These are phyloP conservation scores for Hypoxylon intermedium DNA, from an alignment of 495 filamentous ascomycete genomes.

Conservation along the genomic window DNA sequence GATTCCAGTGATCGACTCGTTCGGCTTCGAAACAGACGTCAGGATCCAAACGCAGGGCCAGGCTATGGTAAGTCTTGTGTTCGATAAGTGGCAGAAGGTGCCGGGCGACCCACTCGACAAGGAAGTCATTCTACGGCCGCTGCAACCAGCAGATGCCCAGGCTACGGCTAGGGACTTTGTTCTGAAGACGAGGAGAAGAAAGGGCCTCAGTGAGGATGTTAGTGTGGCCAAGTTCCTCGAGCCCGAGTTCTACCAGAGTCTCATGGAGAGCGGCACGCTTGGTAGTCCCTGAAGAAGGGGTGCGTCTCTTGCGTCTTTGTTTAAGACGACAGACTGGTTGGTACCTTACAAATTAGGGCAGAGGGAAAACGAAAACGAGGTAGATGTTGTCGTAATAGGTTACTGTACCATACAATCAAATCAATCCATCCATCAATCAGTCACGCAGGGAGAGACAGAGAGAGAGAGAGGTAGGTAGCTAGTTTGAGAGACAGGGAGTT, in stretches of 20 bases:
- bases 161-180: constrained; percentile 95
- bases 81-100: constrained; percentile 94
- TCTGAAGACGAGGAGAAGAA: constrained; percentile 89
- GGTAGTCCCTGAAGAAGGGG: constrained; percentile 56
- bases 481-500: too few species aligned
- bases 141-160: constrained; percentile 86
- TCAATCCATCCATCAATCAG: too few species aligned
- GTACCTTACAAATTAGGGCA: not conserved
- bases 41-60: constrained; percentile 95
- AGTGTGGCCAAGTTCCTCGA: constrained; percentile 95
- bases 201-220: constrained; percentile 95
- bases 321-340: too few species aligned
- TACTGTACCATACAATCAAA: not conserved
- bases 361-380: too few species aligned
- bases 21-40: constrained; percentile 97
- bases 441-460: too few species aligned
- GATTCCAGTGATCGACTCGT: constrained; percentile 94
- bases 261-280: constrained; percentile 88
- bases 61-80: constrained; percentile 87
- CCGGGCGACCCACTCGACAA: constrained; percentile 94
- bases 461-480: too few species aligned
- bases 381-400: not conserved
- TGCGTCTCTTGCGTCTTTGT: too few species aligned
- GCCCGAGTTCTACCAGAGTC: constrained; percentile 84
- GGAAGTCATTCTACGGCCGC: constrained; percentile 77